phyloP scores from a whole-genome alignment of 1,284 basidiomycete species.

The Naganishia liquefaciens region DNA sequence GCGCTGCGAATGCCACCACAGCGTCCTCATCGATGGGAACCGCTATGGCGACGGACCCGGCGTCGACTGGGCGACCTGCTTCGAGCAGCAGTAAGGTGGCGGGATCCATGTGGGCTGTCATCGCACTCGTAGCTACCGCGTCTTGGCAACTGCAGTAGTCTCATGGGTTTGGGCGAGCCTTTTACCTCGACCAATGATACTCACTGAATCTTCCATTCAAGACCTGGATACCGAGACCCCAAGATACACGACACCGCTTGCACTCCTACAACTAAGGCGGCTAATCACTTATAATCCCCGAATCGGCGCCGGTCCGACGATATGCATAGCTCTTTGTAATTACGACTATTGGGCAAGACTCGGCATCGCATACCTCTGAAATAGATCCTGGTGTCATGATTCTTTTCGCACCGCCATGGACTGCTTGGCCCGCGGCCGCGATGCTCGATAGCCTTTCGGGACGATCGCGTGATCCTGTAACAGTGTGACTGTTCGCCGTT shows the following conservation, averaged over 20 bases:
- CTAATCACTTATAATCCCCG: neutral
- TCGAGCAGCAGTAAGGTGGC: neutral
- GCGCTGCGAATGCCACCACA: constrained; percentile 11
- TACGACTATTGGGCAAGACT: no score
- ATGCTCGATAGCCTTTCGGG: no score
- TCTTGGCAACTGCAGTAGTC: constrained; percentile 1
- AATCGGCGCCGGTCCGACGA: no score
- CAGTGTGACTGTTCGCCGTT: no score
- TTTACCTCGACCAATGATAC: neutral
- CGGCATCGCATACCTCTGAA: no score
- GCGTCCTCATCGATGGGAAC: neutral
- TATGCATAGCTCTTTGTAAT: no score
- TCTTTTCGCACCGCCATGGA: no score
- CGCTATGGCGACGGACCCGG: neutral
- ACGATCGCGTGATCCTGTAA: no score
- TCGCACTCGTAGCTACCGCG: neutral
- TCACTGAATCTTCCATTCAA: neutral
- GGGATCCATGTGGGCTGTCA: neutral
- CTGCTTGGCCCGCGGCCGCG: no score
- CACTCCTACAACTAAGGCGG: neutral
- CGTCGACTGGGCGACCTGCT: constrained; percentile 1
- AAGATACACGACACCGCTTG: neutral
- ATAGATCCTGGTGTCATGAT: no score
- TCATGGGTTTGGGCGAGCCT: no score
- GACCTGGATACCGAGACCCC: neutral